phyloP scores from a whole-genome alignment of 306 rosid species.

The peach (Prunus persica) region DNA sequence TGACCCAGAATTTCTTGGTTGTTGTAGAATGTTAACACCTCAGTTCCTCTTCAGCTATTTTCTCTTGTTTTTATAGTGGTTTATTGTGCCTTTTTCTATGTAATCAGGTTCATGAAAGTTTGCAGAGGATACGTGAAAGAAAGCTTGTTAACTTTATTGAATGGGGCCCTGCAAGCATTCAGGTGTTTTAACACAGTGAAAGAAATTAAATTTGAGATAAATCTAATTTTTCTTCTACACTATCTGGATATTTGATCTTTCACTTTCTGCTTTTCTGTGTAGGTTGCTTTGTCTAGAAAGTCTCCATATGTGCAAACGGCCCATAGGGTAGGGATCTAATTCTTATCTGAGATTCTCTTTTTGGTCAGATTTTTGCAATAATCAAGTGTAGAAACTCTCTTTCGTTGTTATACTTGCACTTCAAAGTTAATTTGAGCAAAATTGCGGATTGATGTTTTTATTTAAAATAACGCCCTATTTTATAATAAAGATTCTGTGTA shows the following conservation, averaged over 20 bases:
- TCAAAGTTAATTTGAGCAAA: background rate
- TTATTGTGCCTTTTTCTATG: slow-evolving; percentile 5
- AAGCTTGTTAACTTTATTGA: slow-evolving; percentile 96
- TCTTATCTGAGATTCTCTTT: background rate
- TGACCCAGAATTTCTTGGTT: background rate
- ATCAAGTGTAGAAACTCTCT: too few relatives aligned
- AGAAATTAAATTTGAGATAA: slow-evolving; percentile 18
- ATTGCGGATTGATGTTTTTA: background rate
- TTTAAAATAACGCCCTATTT: background rate
- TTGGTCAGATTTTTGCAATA: background rate
- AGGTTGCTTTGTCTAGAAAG: slow-evolving; percentile 97
- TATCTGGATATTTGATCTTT: slow-evolving; percentile 13
- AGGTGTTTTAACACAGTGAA: slow-evolving; percentile 46
- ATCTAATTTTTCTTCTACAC: slow-evolving; percentile 5
- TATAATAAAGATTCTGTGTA: background rate
- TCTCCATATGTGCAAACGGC: slow-evolving; percentile 98
- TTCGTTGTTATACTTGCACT: background rate
- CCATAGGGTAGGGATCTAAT: slow-evolving; percentile 60
- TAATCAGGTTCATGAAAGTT: slow-evolving; percentile 93
- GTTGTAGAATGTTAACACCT: background rate
- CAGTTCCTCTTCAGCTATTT: background rate
- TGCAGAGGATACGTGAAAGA: slow-evolving; percentile 99
- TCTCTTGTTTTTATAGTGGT: background rate
- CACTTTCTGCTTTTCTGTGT: slow-evolving; percentile 7
- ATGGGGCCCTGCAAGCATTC: slow-evolving; percentile 99